Evolutionary conservation across 345 rosid genomes (phyloP).

Genomic region (Conringia planisiliqua): DNA sequence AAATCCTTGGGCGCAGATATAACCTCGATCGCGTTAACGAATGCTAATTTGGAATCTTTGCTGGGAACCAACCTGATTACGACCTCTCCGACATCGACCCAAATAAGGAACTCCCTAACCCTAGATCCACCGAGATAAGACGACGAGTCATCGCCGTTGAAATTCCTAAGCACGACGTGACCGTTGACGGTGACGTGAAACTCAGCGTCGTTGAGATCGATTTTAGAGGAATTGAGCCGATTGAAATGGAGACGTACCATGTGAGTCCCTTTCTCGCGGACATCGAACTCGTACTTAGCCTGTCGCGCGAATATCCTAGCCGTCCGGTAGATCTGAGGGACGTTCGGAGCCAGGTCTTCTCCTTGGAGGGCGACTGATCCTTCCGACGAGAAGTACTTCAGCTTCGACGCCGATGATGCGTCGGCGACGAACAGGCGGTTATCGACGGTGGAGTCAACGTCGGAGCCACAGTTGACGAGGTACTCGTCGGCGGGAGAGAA

Average conservation of each 20-base stretch:
- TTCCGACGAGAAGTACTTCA: constrained; percentile 25
- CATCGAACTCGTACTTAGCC: constrained; percentile 56
- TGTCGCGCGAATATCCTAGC: constrained; percentile 66
- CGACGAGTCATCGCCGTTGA: constrained; percentile 32
- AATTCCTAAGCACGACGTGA: constrained; percentile 66
- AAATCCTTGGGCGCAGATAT: constrained; percentile 86
- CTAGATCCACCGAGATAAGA: constrained; percentile 12
- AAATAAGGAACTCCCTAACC: constrained; percentile 65
- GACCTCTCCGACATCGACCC: constrained; percentile 48
- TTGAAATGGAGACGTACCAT: constrained; percentile 77
- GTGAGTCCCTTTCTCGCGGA: constrained; percentile 61
- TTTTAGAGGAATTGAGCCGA: constrained; percentile 43
- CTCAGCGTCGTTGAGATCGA: constrained; percentile 38
- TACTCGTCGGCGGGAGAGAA: constrained; percentile 56
- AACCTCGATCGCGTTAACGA: constrained; percentile 83
- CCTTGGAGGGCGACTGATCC: constrained; percentile 37
- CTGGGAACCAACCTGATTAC: constrained; percentile 56
- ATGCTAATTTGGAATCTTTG: constrained; percentile 46
- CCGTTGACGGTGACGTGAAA: constrained; percentile 80
- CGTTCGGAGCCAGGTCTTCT: constrained; percentile 24
- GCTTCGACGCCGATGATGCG: constrained; percentile 30
- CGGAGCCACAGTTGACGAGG: constrained; percentile 72
- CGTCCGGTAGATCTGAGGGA: constrained; percentile 54
- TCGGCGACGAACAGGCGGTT: constrained; percentile 66
- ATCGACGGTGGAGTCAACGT: constrained; percentile 49